Conservation (phyloP, 441 rosid species). For the Metrosideros polymorpha region DNA sequence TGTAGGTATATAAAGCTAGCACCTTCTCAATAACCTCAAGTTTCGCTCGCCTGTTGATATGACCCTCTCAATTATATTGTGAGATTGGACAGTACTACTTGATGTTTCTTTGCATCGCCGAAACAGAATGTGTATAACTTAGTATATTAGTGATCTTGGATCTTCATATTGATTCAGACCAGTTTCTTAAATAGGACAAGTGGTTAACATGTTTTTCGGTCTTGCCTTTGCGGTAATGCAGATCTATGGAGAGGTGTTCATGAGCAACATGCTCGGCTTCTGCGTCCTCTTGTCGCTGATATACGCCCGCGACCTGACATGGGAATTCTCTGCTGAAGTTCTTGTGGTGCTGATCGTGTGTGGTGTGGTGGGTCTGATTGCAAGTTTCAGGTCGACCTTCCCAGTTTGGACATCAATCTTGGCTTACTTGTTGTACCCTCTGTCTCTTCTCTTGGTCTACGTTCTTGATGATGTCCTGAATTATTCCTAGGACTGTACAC, state of each 20-base stretch:
- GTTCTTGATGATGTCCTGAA: conserved; percentile 9
- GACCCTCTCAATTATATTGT: not conserved
- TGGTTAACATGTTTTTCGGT: not conserved
- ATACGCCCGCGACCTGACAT: conserved; percentile 15
- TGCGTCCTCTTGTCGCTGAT: conserved; percentile 13
- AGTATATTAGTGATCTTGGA: not conserved
- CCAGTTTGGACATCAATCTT: conserved; percentile 25
- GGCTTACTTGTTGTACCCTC: conserved; percentile 23
- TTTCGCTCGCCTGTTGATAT: not conserved
- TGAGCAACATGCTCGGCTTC: conserved; percentile 19
- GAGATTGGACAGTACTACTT: not conserved
- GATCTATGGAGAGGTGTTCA: conserved; percentile 27
- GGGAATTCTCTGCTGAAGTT: conserved; percentile 29
- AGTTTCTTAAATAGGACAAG: not conserved
- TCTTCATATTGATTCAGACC: not conserved
- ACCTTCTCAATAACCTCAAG: not conserved
- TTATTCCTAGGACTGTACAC: not conserved
- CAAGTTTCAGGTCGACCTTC: conserved; percentile 9
- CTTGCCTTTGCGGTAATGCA: not conserved
- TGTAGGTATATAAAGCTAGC: not conserved
- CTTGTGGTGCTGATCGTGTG: conserved; percentile 10
- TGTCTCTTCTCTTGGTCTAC: conserved; percentile 20
- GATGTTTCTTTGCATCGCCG: not conserved
- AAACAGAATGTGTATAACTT: not conserved
- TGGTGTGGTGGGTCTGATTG: conserved; percentile 8